These are phyloP conservation scores for Phialemoniopsis sp. DNA, from an alignment of 2,329 filamentous ascomycete species.

Conservation along the genomic window DNA sequence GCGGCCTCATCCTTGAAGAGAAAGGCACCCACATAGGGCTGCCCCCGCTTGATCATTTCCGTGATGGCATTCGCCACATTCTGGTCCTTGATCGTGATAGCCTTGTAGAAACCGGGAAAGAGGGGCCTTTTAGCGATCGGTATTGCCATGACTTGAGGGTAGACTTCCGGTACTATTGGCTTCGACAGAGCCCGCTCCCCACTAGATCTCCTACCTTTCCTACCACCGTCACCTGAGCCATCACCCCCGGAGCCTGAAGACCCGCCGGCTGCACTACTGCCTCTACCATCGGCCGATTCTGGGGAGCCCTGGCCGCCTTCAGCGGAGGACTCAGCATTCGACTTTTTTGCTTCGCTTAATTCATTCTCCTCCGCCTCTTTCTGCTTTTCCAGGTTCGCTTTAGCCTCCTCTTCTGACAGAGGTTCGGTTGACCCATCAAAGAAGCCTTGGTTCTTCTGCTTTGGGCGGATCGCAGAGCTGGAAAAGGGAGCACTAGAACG, in stretches of 20 bases:
- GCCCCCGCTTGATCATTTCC: slow-evolving; percentile 94
- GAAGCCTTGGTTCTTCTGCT: slow-evolving; percentile 13
- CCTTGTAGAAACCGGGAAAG: slow-evolving; percentile 98
- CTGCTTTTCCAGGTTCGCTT: slow-evolving; percentile 11
- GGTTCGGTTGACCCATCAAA: slow-evolving; percentile 10
- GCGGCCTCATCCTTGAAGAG: slow-evolving; percentile 94
- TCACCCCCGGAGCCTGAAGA: slow-evolving; percentile 46
- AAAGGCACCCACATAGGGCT: slow-evolving; percentile 96
- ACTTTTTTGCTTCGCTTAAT: slow-evolving; percentile 39
- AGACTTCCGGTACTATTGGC: slow-evolving; percentile 86
- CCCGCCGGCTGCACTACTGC: slow-evolving; percentile 54
- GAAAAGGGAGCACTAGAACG: slow-evolving; percentile 6
- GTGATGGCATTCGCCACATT: slow-evolving; percentile 89
- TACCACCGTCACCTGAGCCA: slow-evolving; percentile 59
- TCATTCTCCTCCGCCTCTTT: slow-evolving; percentile 40
- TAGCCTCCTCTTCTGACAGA: slow-evolving; percentile 8
- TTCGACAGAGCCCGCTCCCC: slow-evolving; percentile 75
- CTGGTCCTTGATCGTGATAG: slow-evolving; percentile 91
- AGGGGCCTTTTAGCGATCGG: slow-evolving; percentile 90
- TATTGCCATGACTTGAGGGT: slow-evolving; percentile 96
- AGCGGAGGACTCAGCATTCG: slow-evolving; percentile 35
- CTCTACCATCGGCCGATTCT: slow-evolving; percentile 49
- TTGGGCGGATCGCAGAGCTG: slow-evolving; percentile 6
- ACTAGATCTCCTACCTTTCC: slow-evolving; percentile 66
- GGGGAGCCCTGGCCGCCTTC: slow-evolving; percentile 25